Conservation (phyloP, 306 rosid species). For the Fragaria ananassa region DNA sequence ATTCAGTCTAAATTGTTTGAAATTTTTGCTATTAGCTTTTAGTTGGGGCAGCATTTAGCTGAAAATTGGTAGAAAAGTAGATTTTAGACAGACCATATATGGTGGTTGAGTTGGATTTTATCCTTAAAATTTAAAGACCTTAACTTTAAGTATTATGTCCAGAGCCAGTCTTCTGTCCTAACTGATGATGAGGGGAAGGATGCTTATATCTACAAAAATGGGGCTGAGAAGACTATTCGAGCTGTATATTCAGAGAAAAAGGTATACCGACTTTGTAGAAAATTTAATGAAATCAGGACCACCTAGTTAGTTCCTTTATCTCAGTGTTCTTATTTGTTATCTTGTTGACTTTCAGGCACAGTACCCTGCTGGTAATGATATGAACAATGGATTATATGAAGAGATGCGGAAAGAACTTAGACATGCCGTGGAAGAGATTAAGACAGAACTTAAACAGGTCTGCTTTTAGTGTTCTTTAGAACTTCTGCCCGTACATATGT, state of each 20-base stretch:
- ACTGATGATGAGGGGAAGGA: conserved; percentile 84
- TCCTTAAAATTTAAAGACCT: not conserved
- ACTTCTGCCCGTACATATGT: conserved; percentile 9
- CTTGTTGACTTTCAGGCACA: conserved; percentile 46
- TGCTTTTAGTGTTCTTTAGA: conserved; percentile 28
- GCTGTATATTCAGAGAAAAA: conserved; percentile 55
- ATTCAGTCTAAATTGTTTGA: conserved; percentile 1
- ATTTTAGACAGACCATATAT: not conserved
- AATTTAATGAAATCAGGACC: conserved; percentile 18
- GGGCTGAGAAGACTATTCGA: conserved; percentile 47
- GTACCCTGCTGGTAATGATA: conserved; percentile 37
- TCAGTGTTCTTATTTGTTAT: conserved; percentile 18
- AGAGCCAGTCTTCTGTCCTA: conserved; percentile 90
- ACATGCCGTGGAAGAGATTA: conserved; percentile 51
- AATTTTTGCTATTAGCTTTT: conserved; percentile 8
- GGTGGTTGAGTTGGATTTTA: conserved; percentile 10
- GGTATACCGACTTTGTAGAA: conserved; percentile 35
- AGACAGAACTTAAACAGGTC: conserved; percentile 63
- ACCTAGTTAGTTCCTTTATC: conserved; percentile 19
- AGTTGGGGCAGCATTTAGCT: not conserved
- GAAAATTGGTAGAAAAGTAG: not conserved
- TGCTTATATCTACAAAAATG: conserved; percentile 42
- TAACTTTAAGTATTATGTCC: conserved; percentile 8
- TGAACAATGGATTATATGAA: conserved; percentile 50
- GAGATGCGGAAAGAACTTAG: conserved; percentile 61